Base-by-base conservation (phyloP, 139 green algal species). In the Medakamo hakoo region DNA sequence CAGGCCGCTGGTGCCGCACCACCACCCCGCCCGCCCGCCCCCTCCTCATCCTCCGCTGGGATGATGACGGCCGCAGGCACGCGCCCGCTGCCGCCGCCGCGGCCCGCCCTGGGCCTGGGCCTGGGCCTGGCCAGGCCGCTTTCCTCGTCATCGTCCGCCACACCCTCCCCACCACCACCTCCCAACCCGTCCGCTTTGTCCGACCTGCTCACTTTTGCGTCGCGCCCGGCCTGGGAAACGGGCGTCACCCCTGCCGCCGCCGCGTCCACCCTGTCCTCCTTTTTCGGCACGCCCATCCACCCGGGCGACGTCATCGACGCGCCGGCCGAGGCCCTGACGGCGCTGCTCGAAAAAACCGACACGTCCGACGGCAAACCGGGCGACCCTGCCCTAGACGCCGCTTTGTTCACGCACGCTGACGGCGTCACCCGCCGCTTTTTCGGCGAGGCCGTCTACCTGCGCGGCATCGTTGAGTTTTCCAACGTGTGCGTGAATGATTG, bases 401-500 rank as follows among this genome's bases (percentile, higher is more conserved):
- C 79, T 0, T 71, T 85, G 29, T 85, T 78, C 55, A 67, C 62
- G 30, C 72, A 84, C 58, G 79, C 79, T 2, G 71, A 78, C 30
- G 65, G 63, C 27, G 73, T 85, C 20, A 80, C 73, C 21, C 24
- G 49, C 22, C 64, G 66, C 40, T 82, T 76, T 68, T 85, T 82
- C 32, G 74, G 74, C 27, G 63, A 71, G 2, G 64, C 71, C 3
- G 72, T 85, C 3, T 82, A 74, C 70, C 78, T 73, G 59, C 67
- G 76, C 22, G 71, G 21, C 71, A 81, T 86, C 27, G 68, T 84
- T 3, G 80, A 86, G 70, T 86, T 86, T 62, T 74, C 60, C 63
- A 86, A 86, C 32, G 73, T 86, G 22, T 86, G 80, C 61, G 48
- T 72, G 25, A 81, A 81, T 60, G 80, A 86, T 65, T 86, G 80